Conservation (phyloP, 2,329 filamentous ascomycete genomes). For the Epichloe glyceriae region DNA sequence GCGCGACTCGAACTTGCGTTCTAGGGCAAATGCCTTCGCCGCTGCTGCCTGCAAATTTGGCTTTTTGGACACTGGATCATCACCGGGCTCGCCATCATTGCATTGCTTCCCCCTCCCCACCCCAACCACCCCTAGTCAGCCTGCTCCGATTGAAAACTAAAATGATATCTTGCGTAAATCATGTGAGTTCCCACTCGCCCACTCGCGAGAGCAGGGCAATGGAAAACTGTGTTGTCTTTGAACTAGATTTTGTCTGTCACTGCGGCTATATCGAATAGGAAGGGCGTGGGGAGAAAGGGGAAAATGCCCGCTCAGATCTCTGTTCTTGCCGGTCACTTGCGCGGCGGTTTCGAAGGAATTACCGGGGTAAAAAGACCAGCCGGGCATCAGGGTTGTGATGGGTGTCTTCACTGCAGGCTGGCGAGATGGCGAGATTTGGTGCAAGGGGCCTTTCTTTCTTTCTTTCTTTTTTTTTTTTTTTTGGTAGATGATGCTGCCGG, state of each 20-base stretch:
- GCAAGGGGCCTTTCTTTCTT: no score
- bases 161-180: conserved; percentile 4
- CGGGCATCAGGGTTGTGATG: conserved; percentile 1
- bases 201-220: neutral
- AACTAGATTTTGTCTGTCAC: conserved; percentile 18
- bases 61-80: conserved; percentile 43
- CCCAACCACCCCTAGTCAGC: conserved; percentile 13
- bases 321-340: conserved; percentile 26
- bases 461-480: neutral
- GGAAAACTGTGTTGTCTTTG: neutral
- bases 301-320: conserved; percentile 33
- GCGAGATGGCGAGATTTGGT: no score
- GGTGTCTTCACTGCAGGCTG: conserved; percentile 4
- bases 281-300: neutral
- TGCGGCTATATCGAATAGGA: conserved; percentile 17
- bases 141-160: conserved; percentile 45
- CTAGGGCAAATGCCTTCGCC: conserved; percentile 8
- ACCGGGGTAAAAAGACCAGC: neutral
- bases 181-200: neutral
- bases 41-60: conserved; percentile 44
- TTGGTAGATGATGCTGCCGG: neutral
- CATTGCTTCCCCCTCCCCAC: neutral
- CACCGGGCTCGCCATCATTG: conserved; percentile 24
- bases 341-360: neutral
- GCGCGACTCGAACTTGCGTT: conserved; percentile 14